Evolutionary conservation across 768 basidiomycete species (phyloP), one percentile per base, ranked within the genome.

Genomic region (Lyophyllum shimeji): DNA sequence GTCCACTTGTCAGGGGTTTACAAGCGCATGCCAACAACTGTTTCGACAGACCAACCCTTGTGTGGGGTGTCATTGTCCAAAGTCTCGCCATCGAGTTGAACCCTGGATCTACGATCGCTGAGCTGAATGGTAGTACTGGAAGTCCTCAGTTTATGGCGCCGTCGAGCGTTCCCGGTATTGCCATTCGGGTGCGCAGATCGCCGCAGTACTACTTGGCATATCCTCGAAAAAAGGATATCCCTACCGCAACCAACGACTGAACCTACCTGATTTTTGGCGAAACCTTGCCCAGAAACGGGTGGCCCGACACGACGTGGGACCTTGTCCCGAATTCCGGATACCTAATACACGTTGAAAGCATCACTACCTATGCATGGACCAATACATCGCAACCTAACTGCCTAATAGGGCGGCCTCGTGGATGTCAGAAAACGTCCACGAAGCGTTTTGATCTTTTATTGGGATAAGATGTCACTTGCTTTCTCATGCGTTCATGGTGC

Each of bases 291-390:
- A 74, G 74, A 76, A 79, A 75, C 75, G 81, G 76, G 72, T 79
- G 72, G 68, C 68, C 71, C 69, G 76, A 81, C 82, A 84, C 77
- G 85, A 82, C 76, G 80, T 74, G 74, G 76, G 75, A 84, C 83
- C 86, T 81, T 76, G 74, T 80, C 78, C 80, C 82, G 76, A 81
- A 77, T 81, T 74, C 84, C 80, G 83, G 83, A 80, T 77, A 76
- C 79, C 74, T 76, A 74, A 71, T 81, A 79, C 84, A 85, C 81
- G 84, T 85, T 84, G 75, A 72, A 64, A 60, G 69, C 71, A 68
- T 72, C 69, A 74, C 68, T 71, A 72, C 73, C 67, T 60, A 62
- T 70, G 63, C 71, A 69, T 63, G 72, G 72, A 69, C 83, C 83
- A 79, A 69, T 67, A 60, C 74, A 67, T 74, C 70, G 82, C 77